Conservation (phyloP, 805 yeast species). For the Yamadazyma philogaea region DNA sequence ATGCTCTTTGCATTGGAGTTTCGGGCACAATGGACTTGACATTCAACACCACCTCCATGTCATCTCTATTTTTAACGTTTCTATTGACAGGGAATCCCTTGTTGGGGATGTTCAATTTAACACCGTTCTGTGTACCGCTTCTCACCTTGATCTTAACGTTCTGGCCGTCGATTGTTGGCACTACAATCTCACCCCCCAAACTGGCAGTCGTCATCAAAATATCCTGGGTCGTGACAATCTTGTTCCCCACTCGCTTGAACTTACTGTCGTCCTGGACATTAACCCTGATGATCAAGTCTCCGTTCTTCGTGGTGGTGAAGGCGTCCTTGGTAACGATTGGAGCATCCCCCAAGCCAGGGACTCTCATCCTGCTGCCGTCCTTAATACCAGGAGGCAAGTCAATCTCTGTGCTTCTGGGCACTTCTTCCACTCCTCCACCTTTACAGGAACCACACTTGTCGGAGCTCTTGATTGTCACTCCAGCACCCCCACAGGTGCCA, state of each 20-base stretch:
- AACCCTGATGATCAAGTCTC: constrained; percentile 84
- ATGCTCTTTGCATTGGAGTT: constrained; percentile 80
- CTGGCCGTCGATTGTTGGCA: constrained; percentile 88
- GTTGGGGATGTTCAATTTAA: constrained; percentile 70
- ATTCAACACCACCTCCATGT: constrained; percentile 68
- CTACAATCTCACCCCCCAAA: constrained; percentile 82
- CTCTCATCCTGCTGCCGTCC: constrained; percentile 81
- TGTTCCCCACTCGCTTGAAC: constrained; percentile 65
- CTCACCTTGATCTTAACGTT: constrained; percentile 75
- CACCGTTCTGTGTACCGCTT: constrained; percentile 78
- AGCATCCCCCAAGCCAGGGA: constrained; percentile 87
- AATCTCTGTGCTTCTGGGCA: constrained; percentile 66
- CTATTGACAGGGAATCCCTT: constrained; percentile 77
- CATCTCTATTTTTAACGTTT: constrained; percentile 63
- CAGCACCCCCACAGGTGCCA: constrained; percentile 81
- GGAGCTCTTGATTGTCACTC: constrained; percentile 64
- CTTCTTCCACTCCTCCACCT: constrained; percentile 81
- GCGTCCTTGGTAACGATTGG: constrained; percentile 74
- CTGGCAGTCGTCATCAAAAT: constrained; percentile 96
- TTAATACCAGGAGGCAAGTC: constrained; percentile 86
- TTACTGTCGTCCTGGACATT: constrained; percentile 70
- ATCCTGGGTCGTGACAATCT: constrained; percentile 60
- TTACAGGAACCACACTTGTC: constrained; percentile 80
- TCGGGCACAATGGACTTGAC: constrained; percentile 72
- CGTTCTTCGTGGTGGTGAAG: constrained; percentile 66